Evolutionary conservation across 352 stramenopile genomes (phyloP).

Genomic region (Globisporangium alternatum): DNA sequence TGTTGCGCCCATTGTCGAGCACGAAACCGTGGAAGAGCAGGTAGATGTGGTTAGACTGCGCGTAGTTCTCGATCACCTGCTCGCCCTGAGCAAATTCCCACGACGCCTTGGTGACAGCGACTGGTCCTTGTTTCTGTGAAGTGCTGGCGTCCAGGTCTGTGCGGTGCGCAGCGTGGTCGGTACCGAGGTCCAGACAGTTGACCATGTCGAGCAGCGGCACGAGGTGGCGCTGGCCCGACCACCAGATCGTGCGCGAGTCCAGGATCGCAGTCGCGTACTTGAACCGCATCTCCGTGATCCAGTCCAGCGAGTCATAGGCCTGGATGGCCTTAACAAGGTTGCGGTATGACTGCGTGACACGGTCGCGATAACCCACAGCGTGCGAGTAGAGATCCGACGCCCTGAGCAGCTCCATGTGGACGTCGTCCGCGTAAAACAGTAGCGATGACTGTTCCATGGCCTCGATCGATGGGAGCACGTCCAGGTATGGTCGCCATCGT

Average conservation of each 20-base stretch:
- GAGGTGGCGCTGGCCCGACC: constrained; percentile 84
- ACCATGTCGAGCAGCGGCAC: constrained; percentile 94
- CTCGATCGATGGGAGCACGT: constrained; percentile 59
- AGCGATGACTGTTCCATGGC: constrained; percentile 28
- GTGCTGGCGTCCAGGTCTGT: constrained; percentile 31
- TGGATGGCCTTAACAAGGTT: not conserved
- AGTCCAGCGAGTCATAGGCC: constrained; percentile 14
- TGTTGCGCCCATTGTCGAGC: constrained; percentile 49
- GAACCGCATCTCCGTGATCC: constrained; percentile 66
- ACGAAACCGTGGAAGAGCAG: constrained; percentile 92
- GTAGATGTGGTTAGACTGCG: constrained; percentile 93
- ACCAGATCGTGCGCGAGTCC: constrained; percentile 93
- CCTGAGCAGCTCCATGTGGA: constrained; percentile 52
- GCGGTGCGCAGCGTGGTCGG: constrained; percentile 45
- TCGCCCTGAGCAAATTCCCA: constrained; percentile 60
- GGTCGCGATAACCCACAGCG: constrained; percentile 35
- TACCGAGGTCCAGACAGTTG: constrained; percentile 75
- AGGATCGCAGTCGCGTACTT: constrained; percentile 84
- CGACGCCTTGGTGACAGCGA: constrained; percentile 71
- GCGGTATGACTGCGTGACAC: constrained; percentile 19
- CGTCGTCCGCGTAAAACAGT: constrained; percentile 43
- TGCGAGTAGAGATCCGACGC: constrained; percentile 37
- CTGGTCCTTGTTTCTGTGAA: constrained; percentile 2
- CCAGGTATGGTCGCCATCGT: constrained; percentile 85
- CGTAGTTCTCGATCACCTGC: constrained; percentile 93